Evolutionary conservation across 2,329 filamentous ascomycete genomes (phyloP).

Genomic region (Trichophyton mentagrophytes): DNA sequence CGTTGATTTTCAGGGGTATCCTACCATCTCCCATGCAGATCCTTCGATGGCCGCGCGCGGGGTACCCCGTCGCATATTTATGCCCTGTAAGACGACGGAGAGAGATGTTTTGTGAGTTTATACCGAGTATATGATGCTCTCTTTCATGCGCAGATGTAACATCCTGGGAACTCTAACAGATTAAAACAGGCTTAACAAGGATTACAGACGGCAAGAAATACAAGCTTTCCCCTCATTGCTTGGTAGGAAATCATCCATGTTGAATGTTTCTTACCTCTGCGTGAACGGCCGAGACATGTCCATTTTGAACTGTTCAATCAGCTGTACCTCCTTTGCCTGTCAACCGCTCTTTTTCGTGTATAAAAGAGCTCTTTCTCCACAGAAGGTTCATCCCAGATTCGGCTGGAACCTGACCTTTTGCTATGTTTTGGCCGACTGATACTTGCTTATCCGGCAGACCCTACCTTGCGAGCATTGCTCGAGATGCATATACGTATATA

Average conservation of each 20-base stretch:
- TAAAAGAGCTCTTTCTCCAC: too few relatives aligned
- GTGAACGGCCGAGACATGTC: not conserved
- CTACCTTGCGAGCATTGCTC: not conserved
- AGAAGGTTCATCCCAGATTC: too few relatives aligned
- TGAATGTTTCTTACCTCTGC: not conserved
- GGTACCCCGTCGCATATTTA: not conserved
- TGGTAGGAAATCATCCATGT: not conserved
- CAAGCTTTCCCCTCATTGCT: not conserved
- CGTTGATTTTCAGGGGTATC: not conserved
- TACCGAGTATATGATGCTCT: too few relatives aligned
- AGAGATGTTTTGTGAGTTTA: too few relatives aligned
- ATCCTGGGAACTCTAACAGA: not conserved
- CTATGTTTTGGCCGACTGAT: not conserved
- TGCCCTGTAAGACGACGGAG: not conserved
- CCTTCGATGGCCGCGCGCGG: not conserved
- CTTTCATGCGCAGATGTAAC: not conserved
- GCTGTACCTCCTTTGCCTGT: too few relatives aligned
- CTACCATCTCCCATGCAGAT: not conserved
- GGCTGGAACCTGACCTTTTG: too few relatives aligned
- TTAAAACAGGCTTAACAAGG: not conserved
- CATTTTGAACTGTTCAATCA: not conserved
- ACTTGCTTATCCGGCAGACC: not conserved
- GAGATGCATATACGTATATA: not conserved
- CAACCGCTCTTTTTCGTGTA: too few relatives aligned
- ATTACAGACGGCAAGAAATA: not conserved